These are phyloP conservation scores for Scutellaria barbata DNA, from an alignment of 257 asterid genomes.

Conservation along the genomic window DNA sequence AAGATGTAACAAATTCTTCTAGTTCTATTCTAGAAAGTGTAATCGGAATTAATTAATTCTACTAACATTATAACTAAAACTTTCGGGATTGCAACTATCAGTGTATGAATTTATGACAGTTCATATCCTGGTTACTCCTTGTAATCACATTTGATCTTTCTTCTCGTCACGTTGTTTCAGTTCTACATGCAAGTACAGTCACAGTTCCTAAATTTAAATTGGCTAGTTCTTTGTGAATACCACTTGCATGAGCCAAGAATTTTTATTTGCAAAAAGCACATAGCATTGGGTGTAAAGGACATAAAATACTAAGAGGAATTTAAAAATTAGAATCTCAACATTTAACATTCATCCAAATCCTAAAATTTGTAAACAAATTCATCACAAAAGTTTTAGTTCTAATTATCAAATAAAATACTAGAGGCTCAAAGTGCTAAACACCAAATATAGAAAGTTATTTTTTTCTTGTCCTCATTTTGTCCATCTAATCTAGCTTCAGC, in stretches of 20 bases:
- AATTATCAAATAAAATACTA: too few relatives aligned
- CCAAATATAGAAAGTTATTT: too few relatives aligned
- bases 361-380: too few relatives aligned
- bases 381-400: too few relatives aligned
- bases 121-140: not conserved
- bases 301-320: too few relatives aligned
- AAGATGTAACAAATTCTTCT: not conserved
- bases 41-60: not conserved
- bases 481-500: too few relatives aligned
- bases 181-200: not conserved
- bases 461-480: too few relatives aligned
- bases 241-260: not conserved
- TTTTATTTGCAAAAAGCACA: not conserved
- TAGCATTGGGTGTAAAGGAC: not conserved
- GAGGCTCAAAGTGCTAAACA: too few relatives aligned
- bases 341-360: too few relatives aligned
- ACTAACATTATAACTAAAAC: slow-evolving; percentile 13
- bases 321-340: too few relatives aligned
- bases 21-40: not conserved
- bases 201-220: not conserved
- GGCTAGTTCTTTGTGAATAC: not conserved
- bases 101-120: not conserved
- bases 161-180: not conserved
- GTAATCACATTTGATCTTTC: not conserved
- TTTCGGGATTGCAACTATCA: slow-evolving; percentile 1